Conservation (phyloP, 192 early-diverging fungal genomes). For the Martensiomyces pterosporus region DNA sequence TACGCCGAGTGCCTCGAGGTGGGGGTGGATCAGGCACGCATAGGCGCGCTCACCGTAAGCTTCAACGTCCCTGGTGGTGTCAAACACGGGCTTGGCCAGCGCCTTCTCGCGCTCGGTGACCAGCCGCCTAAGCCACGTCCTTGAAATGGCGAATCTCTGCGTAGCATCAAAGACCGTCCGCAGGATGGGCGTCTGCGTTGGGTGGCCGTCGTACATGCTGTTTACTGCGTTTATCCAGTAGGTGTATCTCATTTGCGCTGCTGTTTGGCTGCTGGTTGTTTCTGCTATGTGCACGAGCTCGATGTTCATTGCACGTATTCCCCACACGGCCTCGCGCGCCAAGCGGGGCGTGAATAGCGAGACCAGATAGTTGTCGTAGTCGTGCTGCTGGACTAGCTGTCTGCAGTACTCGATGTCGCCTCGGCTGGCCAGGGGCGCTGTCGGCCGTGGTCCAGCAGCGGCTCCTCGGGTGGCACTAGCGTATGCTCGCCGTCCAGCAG, state of each 20-base stretch:
- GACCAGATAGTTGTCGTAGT: constrained; percentile 76
- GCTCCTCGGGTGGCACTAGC: no score
- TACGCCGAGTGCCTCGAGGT: constrained; percentile 81
- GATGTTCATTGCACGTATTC: constrained; percentile 83
- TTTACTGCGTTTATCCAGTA: constrained; percentile 89
- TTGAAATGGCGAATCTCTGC: constrained; percentile 55
- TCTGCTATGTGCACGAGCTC: constrained; percentile 80
- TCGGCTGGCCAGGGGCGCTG: constrained; percentile 10
- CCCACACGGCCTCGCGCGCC: constrained; percentile 66
- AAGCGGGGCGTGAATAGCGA: constrained; percentile 71
- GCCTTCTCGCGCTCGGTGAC: constrained; percentile 59
- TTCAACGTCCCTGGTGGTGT: constrained; percentile 74
- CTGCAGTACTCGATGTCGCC: constrained; percentile 46
- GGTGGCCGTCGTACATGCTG: constrained; percentile 56
- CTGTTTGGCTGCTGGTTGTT: constrained; percentile 58
- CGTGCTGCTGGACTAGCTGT: constrained; percentile 50
- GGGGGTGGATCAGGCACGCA: constrained; percentile 82
- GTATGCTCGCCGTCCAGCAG: no score
- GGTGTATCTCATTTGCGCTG: constrained; percentile 77
- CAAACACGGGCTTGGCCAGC: constrained; percentile 62
- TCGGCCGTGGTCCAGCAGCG: no score
- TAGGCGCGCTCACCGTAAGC: constrained; percentile 84
- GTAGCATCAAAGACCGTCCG: constrained; percentile 62
- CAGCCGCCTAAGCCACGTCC: constrained; percentile 77
- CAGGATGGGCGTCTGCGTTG: constrained; percentile 75